Base-by-base conservation (phyloP, 306 rosid species). In the Vicia villosa region DNA sequence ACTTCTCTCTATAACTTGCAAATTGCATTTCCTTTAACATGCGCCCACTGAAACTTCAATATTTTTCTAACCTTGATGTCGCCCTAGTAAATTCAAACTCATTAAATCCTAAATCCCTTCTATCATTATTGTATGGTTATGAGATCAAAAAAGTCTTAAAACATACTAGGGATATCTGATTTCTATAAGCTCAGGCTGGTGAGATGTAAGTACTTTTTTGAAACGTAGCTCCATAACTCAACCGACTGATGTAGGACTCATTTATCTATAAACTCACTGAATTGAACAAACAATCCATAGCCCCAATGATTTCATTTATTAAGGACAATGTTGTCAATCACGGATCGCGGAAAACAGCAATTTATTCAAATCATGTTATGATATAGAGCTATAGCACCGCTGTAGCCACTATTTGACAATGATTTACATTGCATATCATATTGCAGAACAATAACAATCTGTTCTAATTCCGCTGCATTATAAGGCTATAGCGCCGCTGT, bases 211-310 rank as follows among this genome's bases (percentile, higher is more conserved):
- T 20, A 45, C 38, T n/a, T 10, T 38, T 68, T 49, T 41, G 24
- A 57, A 57, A 36, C 5, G 45, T 68, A 75, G 74, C 58, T 32
- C 51, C 55, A 71, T 46, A 17, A 36, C 69, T 64, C 69, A 63
- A 54, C 72, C 46, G 49, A 77, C 60, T 4, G 8, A 55, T 8
- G 16, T 43, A 56, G 43, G 30, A 50, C 61, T 64, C 46, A 12
- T 13, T 71, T 40, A 32, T 0, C 43, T 38, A 36, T 20, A 46
- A 67, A 61, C 60, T 40, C 24, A 50, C 26, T 15, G 11, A 49
- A 64, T 49, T 45, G 49, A 49, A 60, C 47, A 49, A 68, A 67
- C 57, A 21, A 28, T 7, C 8, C 54, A 37, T 11, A 46, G 34
- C 42, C 56, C n/a, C n/a, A n/a, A n/a, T n/a, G 15, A 77, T 43